A percentile compares a stretch with the other conserved stretches of the same genome.
Evolutionary conservation across 345 rosid species (phyloP).

Genomic region (Clarkia xantiana): DNA sequence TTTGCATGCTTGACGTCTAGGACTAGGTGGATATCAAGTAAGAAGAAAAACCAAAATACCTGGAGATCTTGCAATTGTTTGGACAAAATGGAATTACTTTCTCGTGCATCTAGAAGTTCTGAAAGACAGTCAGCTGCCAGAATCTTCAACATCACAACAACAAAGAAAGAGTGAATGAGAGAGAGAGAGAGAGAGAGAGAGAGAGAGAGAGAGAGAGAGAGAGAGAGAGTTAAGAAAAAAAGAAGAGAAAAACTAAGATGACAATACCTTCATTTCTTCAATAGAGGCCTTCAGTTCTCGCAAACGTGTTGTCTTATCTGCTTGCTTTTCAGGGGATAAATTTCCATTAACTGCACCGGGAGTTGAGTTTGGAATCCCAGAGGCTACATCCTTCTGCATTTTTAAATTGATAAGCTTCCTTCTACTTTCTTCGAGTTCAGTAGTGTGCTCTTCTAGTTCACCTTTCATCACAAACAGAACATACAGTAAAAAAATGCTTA

Average conservation of each 20-base stretch:
- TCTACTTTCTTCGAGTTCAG: conserved; percentile 83
- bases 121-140: conserved; percentile 67
- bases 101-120: conserved; percentile 67
- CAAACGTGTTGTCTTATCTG: conserved; percentile 46
- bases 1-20: too few relatives aligned
- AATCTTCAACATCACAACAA: conserved; percentile 29
- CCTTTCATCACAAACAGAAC: conserved; percentile 28
- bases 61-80: conserved; percentile 65
- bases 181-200: conserved; percentile 1
- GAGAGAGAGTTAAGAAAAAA: conserved; percentile 1
- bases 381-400: conserved; percentile 78
- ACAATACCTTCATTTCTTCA: conserved; percentile 57
- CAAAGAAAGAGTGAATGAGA: background rate
- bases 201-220: conserved; percentile 1
- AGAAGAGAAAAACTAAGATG: too few relatives aligned
- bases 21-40: too few relatives aligned
- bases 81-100: conserved; percentile 44
- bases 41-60: conserved; percentile 26
- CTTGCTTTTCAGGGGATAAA: conserved; percentile 64
- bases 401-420: conserved; percentile 62
- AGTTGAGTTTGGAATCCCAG: conserved; percentile 31
- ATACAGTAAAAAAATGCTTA: background rate
- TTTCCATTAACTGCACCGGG: conserved; percentile 53
- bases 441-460: conserved; percentile 75
- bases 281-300: conserved; percentile 65